phyloP scores from a whole-genome alignment of 768 basidiomycete species.

The Basidioascus undulatus region DNA sequence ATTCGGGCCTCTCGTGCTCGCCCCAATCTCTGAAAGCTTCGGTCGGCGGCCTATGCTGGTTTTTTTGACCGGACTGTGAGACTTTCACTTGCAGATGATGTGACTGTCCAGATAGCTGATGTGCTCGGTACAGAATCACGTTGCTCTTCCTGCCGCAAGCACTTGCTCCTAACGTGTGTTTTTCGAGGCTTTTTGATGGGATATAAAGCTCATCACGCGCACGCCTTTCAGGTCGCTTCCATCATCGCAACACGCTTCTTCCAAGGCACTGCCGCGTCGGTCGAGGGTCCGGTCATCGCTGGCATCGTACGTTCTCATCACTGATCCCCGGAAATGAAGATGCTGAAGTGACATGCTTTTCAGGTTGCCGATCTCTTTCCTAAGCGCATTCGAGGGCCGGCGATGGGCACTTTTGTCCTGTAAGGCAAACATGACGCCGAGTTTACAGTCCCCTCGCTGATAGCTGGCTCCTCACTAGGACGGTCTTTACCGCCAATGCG shows the following conservation, averaged over 20 bases:
- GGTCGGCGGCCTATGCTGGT: slow-evolving; percentile 12
- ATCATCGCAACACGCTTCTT: slow-evolving; percentile 7
- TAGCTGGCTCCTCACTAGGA: no score
- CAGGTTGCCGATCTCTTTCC: slow-evolving; percentile 6
- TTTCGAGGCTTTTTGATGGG: no score
- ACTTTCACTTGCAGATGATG: not conserved
- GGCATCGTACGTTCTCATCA: no score
- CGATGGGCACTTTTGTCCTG: slow-evolving; percentile 9
- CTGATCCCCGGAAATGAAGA: no score
- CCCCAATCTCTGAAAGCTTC: slow-evolving; percentile 10
- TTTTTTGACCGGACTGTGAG: slow-evolving; percentile 8
- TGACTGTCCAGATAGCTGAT: not conserved
- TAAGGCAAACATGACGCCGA: slow-evolving; percentile 4
- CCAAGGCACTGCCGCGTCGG: slow-evolving; percentile 7
- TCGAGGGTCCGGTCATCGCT: slow-evolving; percentile 10
- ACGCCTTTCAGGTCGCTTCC: no score
- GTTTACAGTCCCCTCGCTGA: not conserved
- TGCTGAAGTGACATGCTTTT: no score
- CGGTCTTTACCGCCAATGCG: slow-evolving; percentile 8
- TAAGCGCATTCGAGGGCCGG: slow-evolving; percentile 2
- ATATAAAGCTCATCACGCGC: no score
- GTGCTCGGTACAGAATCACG: slow-evolving; percentile 1
- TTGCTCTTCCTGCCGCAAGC: slow-evolving; percentile 8
- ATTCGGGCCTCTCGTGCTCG: slow-evolving; percentile 9
- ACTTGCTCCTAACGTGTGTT: slow-evolving; percentile 9